Percentiles rank a stretch among this genome's conserved stretches.
These are phyloP conservation scores for Kazachstania viticola DNA, from an alignment of 805 yeast species.

Conservation along the genomic window DNA sequence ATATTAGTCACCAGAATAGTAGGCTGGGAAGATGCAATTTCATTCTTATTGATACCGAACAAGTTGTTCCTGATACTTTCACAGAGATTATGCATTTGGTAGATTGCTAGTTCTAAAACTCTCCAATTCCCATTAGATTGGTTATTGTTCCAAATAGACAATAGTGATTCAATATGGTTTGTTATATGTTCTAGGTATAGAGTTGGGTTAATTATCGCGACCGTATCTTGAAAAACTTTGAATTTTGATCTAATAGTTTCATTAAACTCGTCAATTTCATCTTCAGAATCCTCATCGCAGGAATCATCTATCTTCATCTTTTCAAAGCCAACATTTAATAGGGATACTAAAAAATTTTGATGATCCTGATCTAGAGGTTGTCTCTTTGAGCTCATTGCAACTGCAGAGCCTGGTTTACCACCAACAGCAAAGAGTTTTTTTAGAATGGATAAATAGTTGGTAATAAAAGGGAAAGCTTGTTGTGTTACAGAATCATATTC, in stretches of 20 bases:
- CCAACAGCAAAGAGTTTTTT: slow-evolving; percentile 39
- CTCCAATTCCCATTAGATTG: slow-evolving; percentile 55
- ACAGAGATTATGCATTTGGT: slow-evolving; percentile 64
- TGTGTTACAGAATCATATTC: slow-evolving; percentile 82
- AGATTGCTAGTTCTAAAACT: slow-evolving; percentile 74
- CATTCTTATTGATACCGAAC: slow-evolving; percentile 57
- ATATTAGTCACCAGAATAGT: slow-evolving; percentile 33
- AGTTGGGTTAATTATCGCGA: slow-evolving; percentile 48
- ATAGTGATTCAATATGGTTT: slow-evolving; percentile 38
- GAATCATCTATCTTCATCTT: slow-evolving; percentile 76
- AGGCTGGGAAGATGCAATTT: slow-evolving; percentile 56
- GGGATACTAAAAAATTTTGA: slow-evolving; percentile 44
- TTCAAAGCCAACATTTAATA: slow-evolving; percentile 57
- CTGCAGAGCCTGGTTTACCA: slow-evolving; percentile 31
- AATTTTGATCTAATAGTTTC: slow-evolving; percentile 63
- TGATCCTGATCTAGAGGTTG: slow-evolving; percentile 28
- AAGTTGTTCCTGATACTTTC: slow-evolving; percentile 71
- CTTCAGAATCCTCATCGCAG: slow-evolving; percentile 64
- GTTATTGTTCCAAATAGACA: too few species aligned
- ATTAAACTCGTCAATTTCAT: slow-evolving; percentile 61
- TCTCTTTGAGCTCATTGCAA: slow-evolving; percentile 26
- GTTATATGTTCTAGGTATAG: slow-evolving; percentile 51
- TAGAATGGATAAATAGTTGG: slow-evolving; percentile 58
- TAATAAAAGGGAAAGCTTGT: slow-evolving; percentile 73
- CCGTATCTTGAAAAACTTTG: slow-evolving; percentile 73